Evolutionary conservation across 805 yeast species (phyloP), one percentile per base, ranked within the genome.

Genomic region (Debaryomyces maramus): DNA sequence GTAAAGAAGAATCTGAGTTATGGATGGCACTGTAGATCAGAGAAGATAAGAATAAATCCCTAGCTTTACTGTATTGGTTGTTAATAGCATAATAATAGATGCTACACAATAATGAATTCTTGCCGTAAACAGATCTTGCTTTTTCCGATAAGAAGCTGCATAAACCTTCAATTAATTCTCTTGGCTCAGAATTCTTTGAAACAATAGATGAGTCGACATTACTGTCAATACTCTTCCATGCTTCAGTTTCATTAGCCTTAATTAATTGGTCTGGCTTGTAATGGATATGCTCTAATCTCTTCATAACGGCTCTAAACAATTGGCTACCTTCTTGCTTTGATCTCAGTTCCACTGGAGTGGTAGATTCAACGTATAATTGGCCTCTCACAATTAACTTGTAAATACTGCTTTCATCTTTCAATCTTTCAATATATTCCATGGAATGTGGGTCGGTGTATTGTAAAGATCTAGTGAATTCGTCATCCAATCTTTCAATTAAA

Each of bases 401-500:
- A 40, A 93, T 73, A 27, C 67, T 67, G 46, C 81, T 75, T 70
- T 93, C 99, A 64, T 90, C 96, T 64, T 83, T 84, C 59, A 93
- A 77, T 63, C 98, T 81, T 51, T 84, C 86, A 51, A 93, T 78
- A 65, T 91, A 93, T 65, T 93, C 99, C 42, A 88, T 83, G 17
- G 97, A 85, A 62, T 93, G 97, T 32, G 97, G 96, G 64, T 93
- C 98, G 55, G 88, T 83, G 51, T 80, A 80, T 60, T 90, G 89
- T 55, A 93, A 76, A 34, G 95, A 88, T 52, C 84, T 81, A 46
- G 86, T 85, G 56, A 90, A 84, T 70, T 93, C 99, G 57, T 91
- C 98, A 60, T 89, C 97, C 47, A 93, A 76, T 65, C 97, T 83
- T 71, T 91, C 99, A 46, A 91, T 85, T 44, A 86, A 78, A 6